phyloP scores from a whole-genome alignment of 2,329 filamentous ascomycete species.

The Arachnopeziza araneosa region DNA sequence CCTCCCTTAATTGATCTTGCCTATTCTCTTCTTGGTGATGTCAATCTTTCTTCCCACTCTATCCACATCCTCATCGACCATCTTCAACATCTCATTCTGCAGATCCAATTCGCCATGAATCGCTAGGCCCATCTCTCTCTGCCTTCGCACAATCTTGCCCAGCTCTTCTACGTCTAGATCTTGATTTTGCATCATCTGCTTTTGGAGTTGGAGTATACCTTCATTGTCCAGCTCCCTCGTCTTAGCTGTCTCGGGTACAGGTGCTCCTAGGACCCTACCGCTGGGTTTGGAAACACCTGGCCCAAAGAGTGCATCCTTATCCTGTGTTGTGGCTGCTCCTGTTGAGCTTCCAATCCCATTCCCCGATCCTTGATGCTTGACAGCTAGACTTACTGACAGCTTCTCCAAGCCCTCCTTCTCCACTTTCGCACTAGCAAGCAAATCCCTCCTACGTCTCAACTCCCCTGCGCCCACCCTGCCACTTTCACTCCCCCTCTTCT shows the following conservation, averaged over 20 bases:
- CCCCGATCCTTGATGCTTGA: conserved; percentile 35
- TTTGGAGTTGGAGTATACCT: conserved; percentile 68
- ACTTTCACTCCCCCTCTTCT: conserved; percentile 24
- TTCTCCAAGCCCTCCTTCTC: conserved; percentile 73
- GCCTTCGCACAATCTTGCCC: conserved; percentile 61
- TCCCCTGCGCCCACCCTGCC: conserved; percentile 64
- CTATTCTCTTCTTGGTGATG: conserved; percentile 67
- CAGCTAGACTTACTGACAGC: conserved; percentile 55
- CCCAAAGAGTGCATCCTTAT: conserved; percentile 45
- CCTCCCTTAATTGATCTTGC: conserved; percentile 45
- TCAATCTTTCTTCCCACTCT: conserved; percentile 62
- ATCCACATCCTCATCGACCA: conserved; percentile 61
- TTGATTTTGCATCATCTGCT: conserved; percentile 68
- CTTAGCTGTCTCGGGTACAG: conserved; percentile 67
- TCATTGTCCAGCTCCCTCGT: conserved; percentile 73
- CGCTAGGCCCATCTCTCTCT: conserved; percentile 71
- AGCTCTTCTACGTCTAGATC: conserved; percentile 67
- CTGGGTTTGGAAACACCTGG: conserved; percentile 33
- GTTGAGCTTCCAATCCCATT: conserved; percentile 10
- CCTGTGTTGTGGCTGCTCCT: conserved; percentile 26
- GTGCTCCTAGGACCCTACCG: conserved; percentile 66
- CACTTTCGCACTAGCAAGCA: conserved; percentile 63
- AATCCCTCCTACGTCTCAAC: conserved; percentile 62
- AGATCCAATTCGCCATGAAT: conserved; percentile 69
- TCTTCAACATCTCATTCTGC: conserved; percentile 65